Percentiles rank a stretch among this genome's conserved stretches.
phyloP scores from a whole-genome alignment of 176 grass and related monocot species.

The Oryza meridionalis region DNA sequence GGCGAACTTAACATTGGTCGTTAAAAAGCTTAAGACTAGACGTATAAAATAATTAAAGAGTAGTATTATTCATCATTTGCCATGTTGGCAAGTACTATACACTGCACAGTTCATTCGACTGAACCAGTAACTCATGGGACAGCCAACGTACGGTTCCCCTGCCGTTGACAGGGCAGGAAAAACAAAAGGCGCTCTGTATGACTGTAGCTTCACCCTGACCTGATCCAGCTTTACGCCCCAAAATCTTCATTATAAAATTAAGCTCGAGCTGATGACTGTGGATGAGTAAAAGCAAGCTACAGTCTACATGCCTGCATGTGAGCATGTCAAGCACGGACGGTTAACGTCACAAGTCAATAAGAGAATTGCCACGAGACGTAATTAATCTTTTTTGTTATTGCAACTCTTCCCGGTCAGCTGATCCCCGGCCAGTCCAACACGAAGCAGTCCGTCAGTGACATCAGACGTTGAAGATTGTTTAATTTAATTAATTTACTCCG shows the following conservation, averaged over 20 bases:
- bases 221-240: neutral
- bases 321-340: conserved; percentile 41
- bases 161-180: neutral
- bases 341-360: conserved; percentile 30
- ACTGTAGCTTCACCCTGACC: conserved; percentile 12
- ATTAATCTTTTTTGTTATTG: conserved; percentile 23
- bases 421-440: neutral
- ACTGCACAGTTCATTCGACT: neutral
- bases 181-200: neutral
- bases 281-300: neutral
- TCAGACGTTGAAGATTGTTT: neutral
- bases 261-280: conserved; percentile 9
- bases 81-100: neutral
- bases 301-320: neutral
- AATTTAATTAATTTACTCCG: neutral
- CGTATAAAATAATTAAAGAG: neutral
- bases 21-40: no score
- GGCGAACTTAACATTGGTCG: no score
- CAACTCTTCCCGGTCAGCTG: conserved; percentile 2
- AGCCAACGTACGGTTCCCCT: neutral
- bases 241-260: conserved; percentile 7
- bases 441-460: conserved; percentile 16
- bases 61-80: neutral
- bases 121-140: neutral
- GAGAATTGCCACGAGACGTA: neutral